These are phyloP conservation scores for Penicillium sp. DNA, from an alignment of 2,329 filamentous ascomycete genomes.

Conservation along the genomic window DNA sequence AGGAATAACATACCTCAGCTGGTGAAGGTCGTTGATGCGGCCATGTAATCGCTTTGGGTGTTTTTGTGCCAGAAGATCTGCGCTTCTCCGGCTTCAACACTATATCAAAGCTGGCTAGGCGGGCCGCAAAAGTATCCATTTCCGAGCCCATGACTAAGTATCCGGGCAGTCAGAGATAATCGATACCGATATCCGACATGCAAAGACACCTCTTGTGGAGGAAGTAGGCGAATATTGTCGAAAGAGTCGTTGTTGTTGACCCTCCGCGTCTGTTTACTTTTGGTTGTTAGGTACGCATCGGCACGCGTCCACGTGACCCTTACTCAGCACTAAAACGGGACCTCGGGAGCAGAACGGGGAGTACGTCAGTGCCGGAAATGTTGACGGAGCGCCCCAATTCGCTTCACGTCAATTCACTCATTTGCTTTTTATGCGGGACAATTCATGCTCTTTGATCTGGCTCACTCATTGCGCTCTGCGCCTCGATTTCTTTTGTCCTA, in stretches of 20 bases:
- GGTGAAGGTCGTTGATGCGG: slow-evolving; percentile 69
- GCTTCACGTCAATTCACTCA: slow-evolving; percentile 8
- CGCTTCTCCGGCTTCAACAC: slow-evolving; percentile 63
- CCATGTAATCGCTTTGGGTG: slow-evolving; percentile 64
- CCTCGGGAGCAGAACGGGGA: neutral
- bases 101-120: slow-evolving; percentile 75
- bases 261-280: slow-evolving; percentile 20
- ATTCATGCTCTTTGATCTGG: slow-evolving; percentile 17
- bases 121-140: slow-evolving; percentile 67
- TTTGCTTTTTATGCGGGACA: slow-evolving; percentile 24
- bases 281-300: slow-evolving; percentile 5
- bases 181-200: neutral
- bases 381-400: slow-evolving; percentile 2
- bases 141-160: slow-evolving; percentile 30
- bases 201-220: neutral
- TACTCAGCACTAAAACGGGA: slow-evolving; percentile 8
- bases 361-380: slow-evolving; percentile 12
- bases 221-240: neutral
- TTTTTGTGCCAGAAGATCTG: slow-evolving; percentile 63
- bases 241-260: slow-evolving; percentile 4
- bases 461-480: slow-evolving; percentile 23
- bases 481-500: slow-evolving; percentile 23
- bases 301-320: slow-evolving; percentile 21
- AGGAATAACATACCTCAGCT: slow-evolving; percentile 55
- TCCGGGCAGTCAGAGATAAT: neutral